A percentile compares a stretch with the other conserved stretches of the same genome.
Conservation (phyloP, 2,329 filamentous ascomycete genomes). For the Pyricularia sp. region DNA sequence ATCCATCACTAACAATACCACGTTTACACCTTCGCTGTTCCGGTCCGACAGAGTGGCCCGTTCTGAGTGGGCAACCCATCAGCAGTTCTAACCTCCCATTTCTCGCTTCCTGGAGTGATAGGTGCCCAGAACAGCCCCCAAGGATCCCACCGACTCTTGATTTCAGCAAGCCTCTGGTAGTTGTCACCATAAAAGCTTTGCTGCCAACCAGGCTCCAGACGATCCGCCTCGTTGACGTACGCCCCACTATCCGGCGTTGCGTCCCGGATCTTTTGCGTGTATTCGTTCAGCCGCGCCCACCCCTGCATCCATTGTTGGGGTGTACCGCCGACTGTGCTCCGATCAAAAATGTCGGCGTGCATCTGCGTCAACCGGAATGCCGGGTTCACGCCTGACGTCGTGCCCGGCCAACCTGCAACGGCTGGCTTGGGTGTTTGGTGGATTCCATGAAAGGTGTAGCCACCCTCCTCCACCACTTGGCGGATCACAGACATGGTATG, state of each 20-base stretch:
- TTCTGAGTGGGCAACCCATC: constrained; percentile 20
- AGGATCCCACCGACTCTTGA: constrained; percentile 10
- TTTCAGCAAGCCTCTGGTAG: constrained; percentile 7
- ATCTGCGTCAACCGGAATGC: constrained; percentile 7
- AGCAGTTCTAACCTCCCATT: constrained; percentile 21
- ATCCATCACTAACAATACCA: background rate
- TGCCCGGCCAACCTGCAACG: constrained; percentile 12
- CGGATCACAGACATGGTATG: constrained; percentile 11
- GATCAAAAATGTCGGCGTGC: constrained; percentile 9
- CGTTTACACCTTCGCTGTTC: background rate
- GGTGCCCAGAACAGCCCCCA: constrained; percentile 16
- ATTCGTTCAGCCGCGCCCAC: background rate
- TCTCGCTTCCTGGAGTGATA: constrained; percentile 27
- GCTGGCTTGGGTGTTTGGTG: constrained; percentile 9
- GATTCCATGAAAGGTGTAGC: constrained; percentile 15
- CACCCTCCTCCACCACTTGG: constrained; percentile 11
- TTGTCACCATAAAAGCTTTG: constrained; percentile 9
- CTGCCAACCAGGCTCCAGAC: constrained; percentile 9
- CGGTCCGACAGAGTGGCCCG: constrained; percentile 10
- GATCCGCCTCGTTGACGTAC: constrained; percentile 10
- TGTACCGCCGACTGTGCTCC: background rate
- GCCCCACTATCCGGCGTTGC: constrained; percentile 8
- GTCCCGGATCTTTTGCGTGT: constrained; percentile 5
- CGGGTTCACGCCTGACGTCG: constrained; percentile 12
- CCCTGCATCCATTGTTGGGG: background rate